Evolutionary conservation across 2,329 filamentous ascomycete genomes (phyloP), one percentile per base, ranked within the genome.

Genomic region (Pseudopyricularia javanii): DNA sequence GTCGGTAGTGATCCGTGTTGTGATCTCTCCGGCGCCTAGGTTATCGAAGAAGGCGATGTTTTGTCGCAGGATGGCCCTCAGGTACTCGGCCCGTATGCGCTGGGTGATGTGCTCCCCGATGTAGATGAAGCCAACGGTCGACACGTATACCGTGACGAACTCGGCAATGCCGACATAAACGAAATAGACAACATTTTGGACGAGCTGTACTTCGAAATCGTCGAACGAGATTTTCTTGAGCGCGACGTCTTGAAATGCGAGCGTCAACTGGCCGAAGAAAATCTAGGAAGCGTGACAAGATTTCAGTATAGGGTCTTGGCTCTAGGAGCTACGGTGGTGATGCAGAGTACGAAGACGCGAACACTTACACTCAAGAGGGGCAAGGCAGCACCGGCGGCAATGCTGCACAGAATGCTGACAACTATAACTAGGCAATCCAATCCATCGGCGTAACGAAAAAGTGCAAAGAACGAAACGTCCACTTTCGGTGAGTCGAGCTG

Each of bases 21-120:
- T 95, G 56, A 97, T 88, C 68, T 96, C 93, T 54, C 91, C 91
- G 33, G 90, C 86, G 51, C 91, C 91, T 14, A 95, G 77, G 62
- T 93, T 93, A 67, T 97, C 93, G 68, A 94, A 95, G 67, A 88
- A 95, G 47, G 82, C 90, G 65, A 95, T 91, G 65, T 95, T 95
- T 65, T 95, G 90, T 56, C 82, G 81, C 72, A 95, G 73, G 63
- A 90, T 91, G 57, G 86, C 88, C 60, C 83, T 78, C 7, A 98
- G 78, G 61, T 97, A 97, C 59, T 88, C 78, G 63, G 88, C 80
- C 54, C 91, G 82, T 60, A 91, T 87, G 70, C 89, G 88, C 56
- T 80, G 79, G 54, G 83, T 83, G 63, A 91, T 82, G 62, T 89
- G 84, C 66, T 91, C 87, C 54, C 87, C 88, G 0, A 82, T 84